Percentiles rank a stretch among this genome's conserved stretches.
Conservation (phyloP, 768 basidiomycete genomes). For the Lentinula lateritia region DNA sequence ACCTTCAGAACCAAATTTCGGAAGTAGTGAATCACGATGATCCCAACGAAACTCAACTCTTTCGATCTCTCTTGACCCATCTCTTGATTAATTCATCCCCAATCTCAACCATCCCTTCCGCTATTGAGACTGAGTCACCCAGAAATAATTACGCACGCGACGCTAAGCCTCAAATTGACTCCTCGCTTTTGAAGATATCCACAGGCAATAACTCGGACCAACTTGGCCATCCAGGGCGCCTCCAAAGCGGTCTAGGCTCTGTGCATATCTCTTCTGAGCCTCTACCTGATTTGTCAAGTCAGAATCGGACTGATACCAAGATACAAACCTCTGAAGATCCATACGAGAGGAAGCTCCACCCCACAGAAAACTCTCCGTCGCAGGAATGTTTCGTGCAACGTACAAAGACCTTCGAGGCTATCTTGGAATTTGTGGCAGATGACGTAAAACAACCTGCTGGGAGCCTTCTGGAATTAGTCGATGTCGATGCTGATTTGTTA, state of each 20-base stretch:
- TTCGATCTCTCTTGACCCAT: slow-evolving; percentile 62
- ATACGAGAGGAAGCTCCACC: slow-evolving; percentile 14
- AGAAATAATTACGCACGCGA: background rate
- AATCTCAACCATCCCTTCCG: slow-evolving; percentile 7
- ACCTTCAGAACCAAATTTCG: slow-evolving; percentile 66
- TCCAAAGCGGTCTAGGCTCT: background rate
- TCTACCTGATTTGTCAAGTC: background rate
- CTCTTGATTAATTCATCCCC: slow-evolving; percentile 41
- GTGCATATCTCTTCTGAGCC: background rate
- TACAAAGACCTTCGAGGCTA: slow-evolving; percentile 61
- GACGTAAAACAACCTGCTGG: slow-evolving; percentile 63
- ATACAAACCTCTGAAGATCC: slow-evolving; percentile 17
- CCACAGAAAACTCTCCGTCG: slow-evolving; percentile 24
- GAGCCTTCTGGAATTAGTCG: slow-evolving; percentile 59
- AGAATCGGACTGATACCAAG: slow-evolving; percentile 10
- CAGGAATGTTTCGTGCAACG: slow-evolving; percentile 55
- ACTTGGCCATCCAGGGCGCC: background rate
- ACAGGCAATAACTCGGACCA: background rate
- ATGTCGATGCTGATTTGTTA: slow-evolving; percentile 15
- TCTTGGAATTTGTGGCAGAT: slow-evolving; percentile 59
- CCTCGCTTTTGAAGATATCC: background rate
- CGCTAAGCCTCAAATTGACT: background rate
- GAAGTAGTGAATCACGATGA: slow-evolving; percentile 67
- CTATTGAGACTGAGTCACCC: background rate
- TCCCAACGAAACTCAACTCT: slow-evolving; percentile 52